Percentiles rank a stretch among this genome's conserved stretches.
Conservation (phyloP, 2,329 filamentous ascomycete species). For the Penicillium sp. region DNA sequence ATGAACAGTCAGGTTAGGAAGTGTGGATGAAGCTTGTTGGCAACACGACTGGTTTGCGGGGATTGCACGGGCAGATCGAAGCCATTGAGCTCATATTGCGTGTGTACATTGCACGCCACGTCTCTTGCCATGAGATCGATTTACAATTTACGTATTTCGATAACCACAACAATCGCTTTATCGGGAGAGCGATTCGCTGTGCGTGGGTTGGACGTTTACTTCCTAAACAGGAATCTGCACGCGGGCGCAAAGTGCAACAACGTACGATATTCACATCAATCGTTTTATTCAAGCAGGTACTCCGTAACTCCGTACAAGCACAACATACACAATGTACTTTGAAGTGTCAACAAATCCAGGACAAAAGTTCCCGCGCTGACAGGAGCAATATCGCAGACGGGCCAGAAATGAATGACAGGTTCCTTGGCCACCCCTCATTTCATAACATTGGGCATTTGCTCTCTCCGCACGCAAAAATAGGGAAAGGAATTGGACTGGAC, state of each 20-base stretch:
- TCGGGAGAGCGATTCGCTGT: not conserved
- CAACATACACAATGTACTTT: not conserved
- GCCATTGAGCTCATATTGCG: not conserved
- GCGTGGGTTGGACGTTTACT: not conserved
- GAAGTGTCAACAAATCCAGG: not conserved
- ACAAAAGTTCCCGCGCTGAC: slow-evolving; percentile 11
- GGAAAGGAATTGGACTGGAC: not conserved
- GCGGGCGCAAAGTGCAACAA: not conserved
- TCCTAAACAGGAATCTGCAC: not conserved
- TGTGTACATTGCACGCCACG: not conserved
- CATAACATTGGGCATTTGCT: not conserved
- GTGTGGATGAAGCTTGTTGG: slow-evolving; percentile 10
- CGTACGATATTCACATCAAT: not conserved
- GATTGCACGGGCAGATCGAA: not conserved
- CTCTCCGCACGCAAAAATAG: not conserved
- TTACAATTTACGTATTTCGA: not conserved
- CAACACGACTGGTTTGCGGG: slow-evolving; percentile 1
- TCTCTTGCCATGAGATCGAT: no score
- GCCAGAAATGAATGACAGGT: not conserved
- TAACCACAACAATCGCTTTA: not conserved
- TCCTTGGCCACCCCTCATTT: slow-evolving; percentile 10
- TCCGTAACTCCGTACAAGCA: not conserved
- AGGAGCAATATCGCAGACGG: not conserved
- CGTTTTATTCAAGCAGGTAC: not conserved
- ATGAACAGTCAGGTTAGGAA: not conserved